Evolutionary conservation across 371 early-diverging fungal genomes (phyloP), one percentile per base, ranked within the genome.

Genomic region (Batrachochytrium dendrobatidis): DNA sequence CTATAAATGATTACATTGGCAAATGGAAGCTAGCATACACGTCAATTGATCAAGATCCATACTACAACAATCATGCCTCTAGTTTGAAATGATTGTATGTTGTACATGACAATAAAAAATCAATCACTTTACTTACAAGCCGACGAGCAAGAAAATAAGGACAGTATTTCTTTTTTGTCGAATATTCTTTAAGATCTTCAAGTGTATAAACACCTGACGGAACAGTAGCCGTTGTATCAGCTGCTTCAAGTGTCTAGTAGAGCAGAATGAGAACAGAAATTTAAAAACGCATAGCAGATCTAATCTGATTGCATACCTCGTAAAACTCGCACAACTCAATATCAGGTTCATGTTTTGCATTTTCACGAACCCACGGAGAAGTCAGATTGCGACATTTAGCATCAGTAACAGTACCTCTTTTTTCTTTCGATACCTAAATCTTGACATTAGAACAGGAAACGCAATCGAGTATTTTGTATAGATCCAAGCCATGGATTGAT

Each of bases 1-100:
- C 94, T 92, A 78, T 94, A 99, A 31, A 99, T 94, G 61, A 99
- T 82, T n/a, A 96, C 98, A 68, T 99, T 94, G 39, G 98, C 92
- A 63, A 86, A 81, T 2, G 88, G 72, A 39, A 95, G 77, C 89
- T 90, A 59, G 25, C 26, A 3, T 52, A 17, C 4, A 34, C 2
- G 53, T 18, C 20, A 31, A 31, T 32, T 26, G 56, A 12, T 34
- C 33, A 55, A 17, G 56, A 17, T 22, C 26, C 28, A n/a, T 22
- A 50, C 4, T 26, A 24, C 28, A 22, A 10, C 7, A 18, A 20
- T n/a, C 10, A 15, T 53, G 12, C 26, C 29, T n/a, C n/a, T 7
- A 55, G 6, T 18, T 20, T 20, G 18, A 35, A 5, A 55, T 24
- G 32, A 34, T 33, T 59, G 6, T 31, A 31, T 10, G 17, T 32